Conservation (phyloP, 495 filamentous ascomycete genomes). For the Podospora appendiculata region DNA sequence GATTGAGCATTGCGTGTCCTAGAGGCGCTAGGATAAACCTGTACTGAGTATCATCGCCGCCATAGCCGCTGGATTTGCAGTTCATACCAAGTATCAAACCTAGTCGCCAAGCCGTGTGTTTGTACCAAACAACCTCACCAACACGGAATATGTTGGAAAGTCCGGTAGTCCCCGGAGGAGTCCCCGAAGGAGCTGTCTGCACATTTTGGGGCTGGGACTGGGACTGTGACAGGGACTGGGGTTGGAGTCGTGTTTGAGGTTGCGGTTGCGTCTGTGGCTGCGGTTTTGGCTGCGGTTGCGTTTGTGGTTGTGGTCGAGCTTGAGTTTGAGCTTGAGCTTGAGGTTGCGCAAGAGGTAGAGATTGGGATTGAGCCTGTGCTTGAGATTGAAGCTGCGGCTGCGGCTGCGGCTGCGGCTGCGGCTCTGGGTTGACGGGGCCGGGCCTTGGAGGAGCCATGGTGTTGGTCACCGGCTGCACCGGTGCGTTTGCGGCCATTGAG, state of each 20-base stretch:
- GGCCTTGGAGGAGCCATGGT: background rate
- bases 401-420: slow-evolving; percentile 1
- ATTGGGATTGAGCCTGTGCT: background rate
- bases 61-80: background rate
- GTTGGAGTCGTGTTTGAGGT: background rate
- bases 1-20: slow-evolving; percentile 15
- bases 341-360: too few relatives aligned
- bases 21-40: slow-evolving; percentile 19
- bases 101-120: slow-evolving; percentile 28
- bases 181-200: background rate
- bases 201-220: background rate
- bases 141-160: slow-evolving; percentile 28
- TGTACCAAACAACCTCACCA: slow-evolving; percentile 38
- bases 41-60: slow-evolving; percentile 11
- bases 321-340: slow-evolving; percentile 1
- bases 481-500: too few relatives aligned
- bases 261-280: slow-evolving; percentile 3
- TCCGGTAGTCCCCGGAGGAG: slow-evolving; percentile 16
- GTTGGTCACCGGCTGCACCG: too few relatives aligned
- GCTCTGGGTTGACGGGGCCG: slow-evolving; percentile 2
- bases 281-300: slow-evolving; percentile 1
- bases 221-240: background rate
- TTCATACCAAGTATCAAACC: slow-evolving; percentile 25
- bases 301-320: slow-evolving; percentile 1
- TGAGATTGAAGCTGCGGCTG: slow-evolving; percentile 3